A percentile compares a stretch with the other conserved stretches of the same genome.
Evolutionary conservation across 768 basidiomycete genomes (phyloP).

Genomic region (Kwoniella dendrophila): DNA sequence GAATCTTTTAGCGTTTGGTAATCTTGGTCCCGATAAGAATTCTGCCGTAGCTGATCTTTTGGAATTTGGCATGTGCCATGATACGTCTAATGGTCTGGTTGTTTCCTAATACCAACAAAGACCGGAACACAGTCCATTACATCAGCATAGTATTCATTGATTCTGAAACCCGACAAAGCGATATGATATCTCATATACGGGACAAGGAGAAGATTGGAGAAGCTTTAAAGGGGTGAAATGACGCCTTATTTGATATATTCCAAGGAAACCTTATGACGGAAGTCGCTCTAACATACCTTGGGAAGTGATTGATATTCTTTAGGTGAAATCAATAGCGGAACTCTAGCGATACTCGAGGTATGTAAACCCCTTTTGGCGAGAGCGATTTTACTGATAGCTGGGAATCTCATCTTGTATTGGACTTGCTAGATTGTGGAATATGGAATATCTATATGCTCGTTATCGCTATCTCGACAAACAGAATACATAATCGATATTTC

Average conservation of each 20-base stretch:
- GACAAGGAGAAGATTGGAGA: not conserved
- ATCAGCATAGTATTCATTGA: not conserved
- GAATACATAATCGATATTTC: no score
- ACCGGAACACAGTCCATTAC: no score
- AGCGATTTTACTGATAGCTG: constrained; percentile 3
- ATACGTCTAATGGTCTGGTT: constrained; percentile 67
- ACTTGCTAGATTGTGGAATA: no score
- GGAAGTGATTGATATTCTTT: constrained; percentile 50
- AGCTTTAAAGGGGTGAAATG: not conserved
- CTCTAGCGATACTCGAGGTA: constrained; percentile 18
- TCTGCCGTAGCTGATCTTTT: constrained; percentile 71
- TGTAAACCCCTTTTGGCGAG: constrained; percentile 15
- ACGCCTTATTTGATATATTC: no score
- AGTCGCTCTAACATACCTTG: constrained; percentile 32
- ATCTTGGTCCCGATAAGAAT: constrained; percentile 64
- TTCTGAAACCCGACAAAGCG: constrained; percentile 13
- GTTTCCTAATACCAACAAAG: constrained; percentile 30
- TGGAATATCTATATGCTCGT: no score
- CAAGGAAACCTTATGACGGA: not conserved
- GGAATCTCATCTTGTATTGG: constrained; percentile 22
- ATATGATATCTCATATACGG: no score
- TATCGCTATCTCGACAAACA: no score
- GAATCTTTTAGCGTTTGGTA: constrained; percentile 73
- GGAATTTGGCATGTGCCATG: constrained; percentile 93
- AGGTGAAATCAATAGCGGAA: constrained; percentile 56